Evolutionary conservation across 306 rosid species (phyloP).

Genomic region (Oemleria cerasiformis): DNA sequence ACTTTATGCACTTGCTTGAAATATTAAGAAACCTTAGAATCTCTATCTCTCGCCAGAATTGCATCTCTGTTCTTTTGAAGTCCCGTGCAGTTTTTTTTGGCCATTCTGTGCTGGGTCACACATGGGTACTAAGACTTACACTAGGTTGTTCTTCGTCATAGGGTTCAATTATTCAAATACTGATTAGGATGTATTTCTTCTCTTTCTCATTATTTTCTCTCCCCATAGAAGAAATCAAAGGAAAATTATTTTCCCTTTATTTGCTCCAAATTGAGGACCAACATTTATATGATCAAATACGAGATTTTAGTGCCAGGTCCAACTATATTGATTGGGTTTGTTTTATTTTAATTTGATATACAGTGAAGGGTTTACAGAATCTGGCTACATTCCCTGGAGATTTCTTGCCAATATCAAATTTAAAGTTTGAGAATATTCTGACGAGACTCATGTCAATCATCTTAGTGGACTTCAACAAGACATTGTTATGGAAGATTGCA

Average conservation of each 20-base stretch:
- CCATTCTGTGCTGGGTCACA: not conserved
- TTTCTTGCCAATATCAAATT: conserved; percentile 52
- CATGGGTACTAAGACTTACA: not conserved
- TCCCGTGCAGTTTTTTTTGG: not conserved
- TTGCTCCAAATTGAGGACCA: conserved; percentile 4
- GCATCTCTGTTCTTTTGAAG: not conserved
- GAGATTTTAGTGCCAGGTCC: conserved; percentile 11
- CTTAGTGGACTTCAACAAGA: conserved; percentile 44
- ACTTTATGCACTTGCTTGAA: not conserved
- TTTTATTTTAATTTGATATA: conserved; percentile 30
- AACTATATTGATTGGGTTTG: conserved; percentile 12
- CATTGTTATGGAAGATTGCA: conserved; percentile 58
- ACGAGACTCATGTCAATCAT: conserved; percentile 65
- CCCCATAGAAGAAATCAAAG: not conserved
- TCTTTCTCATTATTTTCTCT: no score
- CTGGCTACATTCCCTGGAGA: conserved; percentile 69
- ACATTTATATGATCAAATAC: not conserved
- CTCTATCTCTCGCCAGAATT: not conserved
- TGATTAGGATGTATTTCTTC: no score
- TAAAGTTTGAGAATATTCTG: conserved; percentile 56
- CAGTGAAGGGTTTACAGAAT: conserved; percentile 85
- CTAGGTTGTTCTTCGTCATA: conserved; percentile 1
- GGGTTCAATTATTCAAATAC: not conserved
- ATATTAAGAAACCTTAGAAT: not conserved
- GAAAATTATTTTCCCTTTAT: not conserved